Evolutionary conservation across 495 filamentous ascomycete genomes (phyloP).

Genomic region (Aspergillus diversus): DNA sequence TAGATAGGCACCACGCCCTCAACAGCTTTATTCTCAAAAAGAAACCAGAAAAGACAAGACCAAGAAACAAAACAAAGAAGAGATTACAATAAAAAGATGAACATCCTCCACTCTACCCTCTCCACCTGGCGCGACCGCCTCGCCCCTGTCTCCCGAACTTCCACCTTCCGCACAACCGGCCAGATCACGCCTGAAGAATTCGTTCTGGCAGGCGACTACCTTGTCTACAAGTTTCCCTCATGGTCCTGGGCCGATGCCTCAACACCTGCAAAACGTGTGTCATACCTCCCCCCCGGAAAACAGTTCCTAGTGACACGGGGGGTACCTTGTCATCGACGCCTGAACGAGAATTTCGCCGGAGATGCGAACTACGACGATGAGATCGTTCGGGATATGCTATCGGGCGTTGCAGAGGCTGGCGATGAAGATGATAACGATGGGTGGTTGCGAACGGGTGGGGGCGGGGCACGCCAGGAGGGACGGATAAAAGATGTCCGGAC

Average conservation of each 20-base stretch:
- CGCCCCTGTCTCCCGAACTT: conserved; percentile 83
- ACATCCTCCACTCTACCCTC: conserved; percentile 77
- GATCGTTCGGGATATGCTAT: conserved; percentile 76
- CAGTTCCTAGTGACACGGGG: conserved; percentile 95
- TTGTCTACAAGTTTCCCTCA: conserved; percentile 98
- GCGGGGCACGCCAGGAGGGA: conserved; percentile 58
- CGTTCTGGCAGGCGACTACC: conserved; percentile 91
- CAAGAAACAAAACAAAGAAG: conserved; percentile 12
- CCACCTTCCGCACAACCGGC: conserved; percentile 89
- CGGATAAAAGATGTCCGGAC: conserved; percentile 81
- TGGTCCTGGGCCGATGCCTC: conserved; percentile 98
- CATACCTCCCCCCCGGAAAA: conserved; percentile 84
- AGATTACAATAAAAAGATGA: conserved; percentile 38
- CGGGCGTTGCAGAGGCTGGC: conserved; percentile 51
- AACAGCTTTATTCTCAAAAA: conserved; percentile 7
- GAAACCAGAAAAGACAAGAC: background rate
- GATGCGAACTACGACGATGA: conserved; percentile 83
- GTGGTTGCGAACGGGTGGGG: conserved; percentile 85
- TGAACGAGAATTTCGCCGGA: conserved; percentile 92
- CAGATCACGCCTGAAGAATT: conserved; percentile 99
- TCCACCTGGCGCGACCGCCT: conserved; percentile 87
- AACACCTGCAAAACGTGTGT: conserved; percentile 70
- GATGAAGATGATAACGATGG: conserved; percentile 76
- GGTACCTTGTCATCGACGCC: conserved; percentile 86
- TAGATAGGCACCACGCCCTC: background rate